Base-by-base conservation (phyloP, 345 rosid species). In the Limnanthes douglasii region DNA sequence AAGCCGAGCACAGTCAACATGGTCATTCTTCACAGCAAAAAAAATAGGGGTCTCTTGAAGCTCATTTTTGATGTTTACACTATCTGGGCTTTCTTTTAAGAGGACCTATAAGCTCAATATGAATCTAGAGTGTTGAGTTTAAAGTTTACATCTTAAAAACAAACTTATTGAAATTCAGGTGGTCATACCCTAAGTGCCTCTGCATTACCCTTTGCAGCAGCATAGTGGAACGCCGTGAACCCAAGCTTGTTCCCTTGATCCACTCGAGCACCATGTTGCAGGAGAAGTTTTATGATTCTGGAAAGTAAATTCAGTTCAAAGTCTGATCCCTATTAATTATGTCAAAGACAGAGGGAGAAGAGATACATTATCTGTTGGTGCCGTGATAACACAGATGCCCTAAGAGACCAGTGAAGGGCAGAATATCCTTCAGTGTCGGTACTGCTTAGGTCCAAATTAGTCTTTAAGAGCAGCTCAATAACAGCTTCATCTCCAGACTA, bases 401-500 rank as follows among this genome's bases (percentile, higher is more conserved):
- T 73, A 32, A 84, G 57, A 47, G 67, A 66, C 54, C 84, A 84
- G 40, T 72, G 93, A 47, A 84, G 78, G 14, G 82, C 78, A 54
- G 88, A 39, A 54, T 75, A 73, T 23, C 81, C 93, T 17, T 79
- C 78, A 42, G 69, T 58, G 62, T 84, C 84, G 18, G 48, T 64
- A 31, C 66, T 93, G 29, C 73, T 73, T 17, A 75, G 48, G 40
- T 73, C 68, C 5, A 55, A 48, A 54, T 60, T 53, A 15, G 69
- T 62, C 65, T 75, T 70, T 46, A 84, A 39, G 49, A 79, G 76
- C 53, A 79, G 57, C 48, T 75, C 64, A 41, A 75, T 43, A 6
- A 84, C 54, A 27, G 61, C 70, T 69, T 73, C 88, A 50, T 84
- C 93, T 60, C 76, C 78, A 13, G 70, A 84, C 95, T 84, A 55